Evolutionary conservation across 1,284 basidiomycete species (phyloP).

Genomic region (Microbotryomycetes sp.): DNA sequence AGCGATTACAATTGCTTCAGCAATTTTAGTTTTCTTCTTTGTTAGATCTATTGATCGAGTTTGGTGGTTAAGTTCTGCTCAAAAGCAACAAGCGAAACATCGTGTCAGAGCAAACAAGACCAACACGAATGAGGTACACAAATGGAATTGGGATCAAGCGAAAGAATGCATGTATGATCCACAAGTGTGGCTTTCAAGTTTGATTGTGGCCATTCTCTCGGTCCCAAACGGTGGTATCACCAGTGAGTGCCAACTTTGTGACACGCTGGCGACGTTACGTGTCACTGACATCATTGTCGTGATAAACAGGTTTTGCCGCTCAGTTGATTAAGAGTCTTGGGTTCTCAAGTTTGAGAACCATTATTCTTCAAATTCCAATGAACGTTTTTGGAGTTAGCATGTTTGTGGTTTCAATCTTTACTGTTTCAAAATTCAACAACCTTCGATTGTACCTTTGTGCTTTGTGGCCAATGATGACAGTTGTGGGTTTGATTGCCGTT

Average conservation of each 20-base stretch:
- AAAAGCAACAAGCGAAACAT: background rate
- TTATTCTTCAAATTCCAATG: background rate
- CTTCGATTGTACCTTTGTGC: background rate
- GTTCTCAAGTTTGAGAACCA: background rate
- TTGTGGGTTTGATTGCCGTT: background rate
- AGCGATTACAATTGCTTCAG: background rate
- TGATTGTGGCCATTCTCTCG: background rate
- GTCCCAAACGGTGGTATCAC: slow-evolving; percentile 12
- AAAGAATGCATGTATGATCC: background rate
- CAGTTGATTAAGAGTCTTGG: slow-evolving; percentile 9
- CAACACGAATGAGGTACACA: background rate
- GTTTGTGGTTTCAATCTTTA: background rate
- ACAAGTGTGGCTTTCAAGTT: slow-evolving; percentile 8
- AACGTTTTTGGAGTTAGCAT: background rate
- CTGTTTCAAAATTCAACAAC: background rate
- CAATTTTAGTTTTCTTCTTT: background rate
- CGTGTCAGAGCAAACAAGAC: background rate
- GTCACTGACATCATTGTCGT: no score
- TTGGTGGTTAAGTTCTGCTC: background rate
- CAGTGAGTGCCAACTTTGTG: no score
- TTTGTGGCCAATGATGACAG: background rate
- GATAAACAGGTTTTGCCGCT: background rate
- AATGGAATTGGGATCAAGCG: background rate
- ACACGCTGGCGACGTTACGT: no score
- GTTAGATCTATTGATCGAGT: background rate